A percentile compares a stretch with the other conserved stretches of the same genome.
These are phyloP conservation scores for Phytophthora vignae DNA, from an alignment of 352 stramenopile species.

Conservation along the genomic window DNA sequence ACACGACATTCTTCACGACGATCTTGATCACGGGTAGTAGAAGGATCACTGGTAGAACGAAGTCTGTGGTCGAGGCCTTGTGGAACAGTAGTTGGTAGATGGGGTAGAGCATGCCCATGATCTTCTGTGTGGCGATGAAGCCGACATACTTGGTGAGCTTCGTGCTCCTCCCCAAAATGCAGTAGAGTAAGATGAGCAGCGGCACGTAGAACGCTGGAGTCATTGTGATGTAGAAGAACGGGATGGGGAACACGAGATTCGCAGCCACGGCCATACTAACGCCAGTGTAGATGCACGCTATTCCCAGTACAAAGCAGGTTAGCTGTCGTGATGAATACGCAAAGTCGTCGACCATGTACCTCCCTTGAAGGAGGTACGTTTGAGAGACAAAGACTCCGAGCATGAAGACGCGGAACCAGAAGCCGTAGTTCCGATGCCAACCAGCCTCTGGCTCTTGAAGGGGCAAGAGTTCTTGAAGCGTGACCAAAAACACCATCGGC, in stretches of 20 bases:
- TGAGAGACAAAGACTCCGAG: not conserved
- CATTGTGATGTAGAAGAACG: slow-evolving; percentile 36
- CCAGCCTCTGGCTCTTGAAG: slow-evolving; percentile 23
- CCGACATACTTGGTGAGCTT: not conserved
- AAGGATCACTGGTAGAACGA: slow-evolving; percentile 13
- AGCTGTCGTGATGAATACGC: slow-evolving; percentile 9
- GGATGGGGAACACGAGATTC: slow-evolving; percentile 20
- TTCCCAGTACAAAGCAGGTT: not conserved
- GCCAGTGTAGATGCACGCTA: slow-evolving; percentile 11
- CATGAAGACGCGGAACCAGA: slow-evolving; percentile 27
- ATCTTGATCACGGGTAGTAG: slow-evolving; percentile 31
- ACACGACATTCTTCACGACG: slow-evolving; percentile 22
- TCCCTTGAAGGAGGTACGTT: slow-evolving; percentile 22
- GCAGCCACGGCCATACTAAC: slow-evolving; percentile 6
- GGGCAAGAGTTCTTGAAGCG: slow-evolving; percentile 23
- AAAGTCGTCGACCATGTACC: slow-evolving; percentile 20
- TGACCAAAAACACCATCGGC: slow-evolving; percentile 15
- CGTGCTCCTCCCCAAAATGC: not conserved
- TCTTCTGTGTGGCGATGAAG: slow-evolving; percentile 17
- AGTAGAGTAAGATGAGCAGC: slow-evolving; percentile 12
- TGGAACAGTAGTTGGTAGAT: slow-evolving; percentile 26
- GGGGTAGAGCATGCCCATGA: slow-evolving; percentile 27
- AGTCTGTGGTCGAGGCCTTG: not conserved
- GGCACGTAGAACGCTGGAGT: slow-evolving; percentile 24
- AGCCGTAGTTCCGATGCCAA: slow-evolving; percentile 25